Evolutionary conservation across 1,284 basidiomycete genomes (phyloP).

Genomic region (Moesziomyces antarcticus): DNA sequence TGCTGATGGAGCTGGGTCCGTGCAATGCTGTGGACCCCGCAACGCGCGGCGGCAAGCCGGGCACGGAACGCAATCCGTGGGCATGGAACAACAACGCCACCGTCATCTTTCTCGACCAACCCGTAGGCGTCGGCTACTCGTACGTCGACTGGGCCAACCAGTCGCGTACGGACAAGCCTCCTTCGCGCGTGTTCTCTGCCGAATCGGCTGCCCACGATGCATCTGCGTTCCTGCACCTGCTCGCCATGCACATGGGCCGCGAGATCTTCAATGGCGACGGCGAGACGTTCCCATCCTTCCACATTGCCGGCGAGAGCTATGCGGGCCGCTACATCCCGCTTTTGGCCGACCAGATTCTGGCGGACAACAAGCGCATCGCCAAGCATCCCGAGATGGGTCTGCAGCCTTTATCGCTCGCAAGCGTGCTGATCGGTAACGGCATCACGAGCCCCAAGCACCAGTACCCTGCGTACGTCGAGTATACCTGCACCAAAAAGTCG

Average conservation of each 20-base stretch:
- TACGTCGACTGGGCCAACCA: conserved; percentile 65
- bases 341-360: conserved; percentile 57
- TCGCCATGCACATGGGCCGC: conserved; percentile 54
- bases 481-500: conserved; percentile 59
- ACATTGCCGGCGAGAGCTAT: conserved; percentile 65
- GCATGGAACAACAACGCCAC: conserved; percentile 64
- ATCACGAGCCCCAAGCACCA: conserved; percentile 63
- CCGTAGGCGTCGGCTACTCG: conserved; percentile 63
- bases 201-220: conserved; percentile 60
- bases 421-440: conserved; percentile 66
- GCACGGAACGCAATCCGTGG: conserved; percentile 57
- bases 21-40: conserved; percentile 58
- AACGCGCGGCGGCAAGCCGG: conserved; percentile 33
- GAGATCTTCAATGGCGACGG: conserved; percentile 40
- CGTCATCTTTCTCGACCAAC: conserved; percentile 66
- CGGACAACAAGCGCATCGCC: conserved; percentile 58
- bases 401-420: conserved; percentile 54
- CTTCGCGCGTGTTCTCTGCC: conserved; percentile 54
- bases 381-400: conserved; percentile 57
- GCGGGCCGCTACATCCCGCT: conserved; percentile 64
- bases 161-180: conserved; percentile 49
- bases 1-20: conserved; percentile 66
- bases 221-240: conserved; percentile 64
- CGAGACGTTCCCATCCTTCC: conserved; percentile 40
- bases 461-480: conserved; percentile 62